These are phyloP conservation scores for Phytophthora kernoviae DNA, from an alignment of 352 stramenopile genomes.

Conservation along the genomic window DNA sequence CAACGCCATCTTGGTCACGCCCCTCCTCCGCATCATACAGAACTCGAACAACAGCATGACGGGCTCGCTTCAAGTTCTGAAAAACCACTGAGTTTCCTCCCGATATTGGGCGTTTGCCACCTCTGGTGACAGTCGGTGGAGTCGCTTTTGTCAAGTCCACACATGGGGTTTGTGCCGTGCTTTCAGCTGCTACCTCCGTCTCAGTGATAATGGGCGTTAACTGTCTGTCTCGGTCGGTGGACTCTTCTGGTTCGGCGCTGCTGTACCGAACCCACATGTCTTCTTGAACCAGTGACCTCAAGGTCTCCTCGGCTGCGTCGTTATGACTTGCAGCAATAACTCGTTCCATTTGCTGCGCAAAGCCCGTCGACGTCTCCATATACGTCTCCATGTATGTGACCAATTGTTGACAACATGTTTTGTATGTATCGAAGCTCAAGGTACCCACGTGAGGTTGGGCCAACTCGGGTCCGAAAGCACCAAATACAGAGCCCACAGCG, in stretches of 20 bases:
- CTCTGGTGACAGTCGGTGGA: conserved; percentile 18
- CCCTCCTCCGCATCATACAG: conserved; percentile 21
- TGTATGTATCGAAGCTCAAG: conserved; percentile 42
- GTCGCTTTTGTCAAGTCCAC: conserved; percentile 19
- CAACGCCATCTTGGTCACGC: conserved; percentile 2
- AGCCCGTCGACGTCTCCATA: conserved; percentile 59
- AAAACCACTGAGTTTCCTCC: not conserved
- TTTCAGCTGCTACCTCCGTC: not conserved
- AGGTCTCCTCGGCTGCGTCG: conserved; percentile 31
- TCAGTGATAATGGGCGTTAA: not conserved
- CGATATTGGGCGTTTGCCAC: conserved; percentile 25
- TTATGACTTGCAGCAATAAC: conserved; percentile 63
- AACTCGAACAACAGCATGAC: conserved; percentile 22
- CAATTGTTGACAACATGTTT: conserved; percentile 52
- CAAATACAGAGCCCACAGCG: conserved; percentile 17
- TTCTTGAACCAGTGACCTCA: conserved; percentile 29
- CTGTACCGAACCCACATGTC: conserved; percentile 19
- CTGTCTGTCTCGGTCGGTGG: not conserved
- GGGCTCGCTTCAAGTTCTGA: conserved; percentile 20
- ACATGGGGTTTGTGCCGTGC: conserved; percentile 10
- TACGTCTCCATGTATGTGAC: conserved; percentile 52
- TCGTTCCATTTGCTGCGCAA: conserved; percentile 64
- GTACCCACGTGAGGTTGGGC: conserved; percentile 1
- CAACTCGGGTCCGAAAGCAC: conserved; percentile 11
- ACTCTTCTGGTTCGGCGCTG: not conserved